phyloP scores from a whole-genome alignment of 345 rosid species.

The Populus simonii region DNA sequence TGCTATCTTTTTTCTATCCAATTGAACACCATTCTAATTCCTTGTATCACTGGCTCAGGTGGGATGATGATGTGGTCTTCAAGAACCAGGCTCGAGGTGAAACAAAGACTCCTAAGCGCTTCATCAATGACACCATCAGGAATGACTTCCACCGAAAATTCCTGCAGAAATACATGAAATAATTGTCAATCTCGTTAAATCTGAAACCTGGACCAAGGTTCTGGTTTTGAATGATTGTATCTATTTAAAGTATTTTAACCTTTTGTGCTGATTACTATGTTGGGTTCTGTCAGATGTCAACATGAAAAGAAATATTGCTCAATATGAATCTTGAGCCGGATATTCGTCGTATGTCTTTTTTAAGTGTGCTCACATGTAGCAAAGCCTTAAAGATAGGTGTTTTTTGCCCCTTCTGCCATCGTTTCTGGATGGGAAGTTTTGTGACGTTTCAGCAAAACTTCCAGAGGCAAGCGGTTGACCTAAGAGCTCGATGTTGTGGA shows the following conservation, averaged over 20 bases:
- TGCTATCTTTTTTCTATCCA: neutral
- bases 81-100: slow-evolving; percentile 99
- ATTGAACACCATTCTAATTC: neutral
- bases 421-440: too few species aligned
- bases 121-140: slow-evolving; percentile 94
- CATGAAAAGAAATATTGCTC: too few species aligned
- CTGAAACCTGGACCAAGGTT: neutral
- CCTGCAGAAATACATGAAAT: slow-evolving; percentile 94
- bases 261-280: neutral
- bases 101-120: slow-evolving; percentile 86
- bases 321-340: too few species aligned
- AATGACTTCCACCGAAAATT: slow-evolving; percentile 93
- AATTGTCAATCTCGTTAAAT: neutral
- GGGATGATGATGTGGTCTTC: slow-evolving; percentile 99
- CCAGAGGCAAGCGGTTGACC: too few species aligned
- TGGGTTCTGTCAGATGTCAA: neutral
- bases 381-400: too few species aligned
- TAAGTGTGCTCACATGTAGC: too few species aligned
- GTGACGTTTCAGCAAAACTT: too few species aligned
- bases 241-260: neutral
- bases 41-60: slow-evolving; percentile 42
- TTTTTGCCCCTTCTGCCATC: too few species aligned
- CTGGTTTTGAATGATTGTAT: slow-evolving; percentile 4
- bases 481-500: too few species aligned
- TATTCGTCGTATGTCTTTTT: too few species aligned